Base-by-base conservation (phyloP, 768 basidiomycete species). In the Cystobasidium tubakii region DNA sequence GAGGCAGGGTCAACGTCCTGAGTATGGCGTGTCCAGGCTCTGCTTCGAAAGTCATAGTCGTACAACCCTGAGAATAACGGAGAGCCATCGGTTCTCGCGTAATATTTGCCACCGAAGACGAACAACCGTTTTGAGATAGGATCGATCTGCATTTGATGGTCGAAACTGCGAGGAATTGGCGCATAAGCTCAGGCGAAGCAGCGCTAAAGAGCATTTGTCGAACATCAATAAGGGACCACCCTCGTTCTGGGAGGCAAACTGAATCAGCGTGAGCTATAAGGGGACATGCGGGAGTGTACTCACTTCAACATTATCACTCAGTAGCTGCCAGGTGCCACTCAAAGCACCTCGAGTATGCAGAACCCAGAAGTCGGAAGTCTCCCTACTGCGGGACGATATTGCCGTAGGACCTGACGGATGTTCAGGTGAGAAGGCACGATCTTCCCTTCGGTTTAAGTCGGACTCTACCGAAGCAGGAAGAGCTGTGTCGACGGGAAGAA, bases 41-140 rank as follows among this genome's bases (percentile, higher is more conserved):
- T 33, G 55, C 36, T n/a, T 13, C 17, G 17, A 1, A 75, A 13
- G 42, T 75, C 69, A 44, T 44, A 75, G 1, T 12, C 12, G 43
- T 62, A 75, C 17, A 75, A 43, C 4, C 74, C 74, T n/a, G 66
- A 55, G 60, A 62, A 75, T 12, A 27, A 29, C 13, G 54, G 27
- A 1, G 25, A n/a, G 33, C 39, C 57, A 31, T 62, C 67, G 23
- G 71, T 23, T n/a, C 25, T 53, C 21, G 12, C 34, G 66, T 42
- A 36, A 29, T 62, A 55, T 54, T 72, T 72, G 7, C 74, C 74
- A 23, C 74, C 74, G 50, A 75, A 75, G 23, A 75, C 60, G 44
- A 70, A 75, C 13, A 75, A 54, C 21, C 23, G 9, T 27, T 33
- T 21, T 2, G 36, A 13, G 9, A 2, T 39, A 7, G 27, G 23